Base-by-base conservation (phyloP, 176 grass and related monocot genomes). In the Bonia amplexicaulis region DNA sequence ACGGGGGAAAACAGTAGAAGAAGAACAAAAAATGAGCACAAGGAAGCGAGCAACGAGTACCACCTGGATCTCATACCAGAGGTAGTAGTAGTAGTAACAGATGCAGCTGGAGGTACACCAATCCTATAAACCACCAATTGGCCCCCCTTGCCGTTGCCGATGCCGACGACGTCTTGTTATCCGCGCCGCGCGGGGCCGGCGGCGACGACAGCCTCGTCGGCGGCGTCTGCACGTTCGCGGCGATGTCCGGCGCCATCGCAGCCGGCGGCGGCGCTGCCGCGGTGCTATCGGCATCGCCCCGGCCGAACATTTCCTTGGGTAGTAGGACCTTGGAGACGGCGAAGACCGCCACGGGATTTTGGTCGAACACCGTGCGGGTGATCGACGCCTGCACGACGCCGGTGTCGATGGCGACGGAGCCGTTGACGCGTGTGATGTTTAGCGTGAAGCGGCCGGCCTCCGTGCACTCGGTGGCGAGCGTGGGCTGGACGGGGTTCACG, bases 401-500 rank as follows among this genome's bases (percentile, higher is more conserved):
- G 12, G 93, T 98, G 88, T 98, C 93, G 73, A 98, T 98, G 59
- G 96, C 83, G 37, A 98, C 94, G 54, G 96, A 93, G 76, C 96
- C 91, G 70, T 95, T 95, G 86, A 92, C 90, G 47, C 96, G 91
- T n/a, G 96, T 95, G 77, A 98, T 98, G 85, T 98, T 98, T 45
- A 98, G 85, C 10, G 96, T 98, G 81, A 92, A 98, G 54, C 84
- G 88, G 63, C 93, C 93, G 63, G 96, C 96, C 84, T 89, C 89
- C 8, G 89, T 84, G 78, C 59, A 72, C 88, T 98, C 96, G 1
- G 96, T 98, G 12, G 96, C 96, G 12, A 98, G 86, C 26, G 96
- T 98, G 33, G 96, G 96, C 75, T 98, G 96, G n/a, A 98, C 93
- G 26, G 96, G 96, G 90, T 98, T 98, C 26, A 98, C 96, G 70